Evolutionary conservation across 2,329 filamentous ascomycete genomes (phyloP).

Genomic region (Pseudofabraea citricarpa): DNA sequence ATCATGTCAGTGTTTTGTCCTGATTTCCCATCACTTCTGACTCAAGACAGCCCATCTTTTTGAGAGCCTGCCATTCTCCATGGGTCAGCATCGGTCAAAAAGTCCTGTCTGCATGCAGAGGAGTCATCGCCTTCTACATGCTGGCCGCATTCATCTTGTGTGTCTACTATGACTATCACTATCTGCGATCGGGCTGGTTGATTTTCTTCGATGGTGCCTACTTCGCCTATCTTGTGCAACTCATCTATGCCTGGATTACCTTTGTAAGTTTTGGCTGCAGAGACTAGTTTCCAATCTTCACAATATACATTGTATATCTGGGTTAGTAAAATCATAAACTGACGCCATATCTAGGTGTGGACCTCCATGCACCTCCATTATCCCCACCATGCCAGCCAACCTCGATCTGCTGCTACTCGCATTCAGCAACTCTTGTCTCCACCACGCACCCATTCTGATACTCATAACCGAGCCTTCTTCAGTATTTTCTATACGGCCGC

Average conservation of each 20-base stretch:
- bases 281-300: too few species aligned
- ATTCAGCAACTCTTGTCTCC: conserved; percentile 20
- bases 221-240: conserved; percentile 22
- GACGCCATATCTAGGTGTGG: too few species aligned
- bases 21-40: conserved; percentile 4
- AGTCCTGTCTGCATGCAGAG: conserved; percentile 19
- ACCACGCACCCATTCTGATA: conserved; percentile 15
- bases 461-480: conserved; percentile 23
- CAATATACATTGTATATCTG: too few species aligned
- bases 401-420: conserved; percentile 5
- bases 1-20: conserved; percentile 18
- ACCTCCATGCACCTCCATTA: conserved; percentile 29
- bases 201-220: conserved; percentile 25
- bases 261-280: conserved; percentile 26
- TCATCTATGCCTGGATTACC: conserved; percentile 23
- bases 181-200: conserved; percentile 14
- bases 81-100: conserved; percentile 25
- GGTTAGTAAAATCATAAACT: too few species aligned
- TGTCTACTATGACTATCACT: conserved; percentile 21
- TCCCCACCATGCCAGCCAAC: conserved; percentile 18
- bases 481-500: conserved; percentile 27
- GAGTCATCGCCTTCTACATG: conserved; percentile 19
- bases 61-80: conserved; percentile 29
- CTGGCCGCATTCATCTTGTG: conserved; percentile 16
- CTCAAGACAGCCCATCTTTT: conserved; percentile 24